Evolutionary conservation across 1,139 yeast species (phyloP).

Genomic region (Trichomonascaceae sp.): DNA sequence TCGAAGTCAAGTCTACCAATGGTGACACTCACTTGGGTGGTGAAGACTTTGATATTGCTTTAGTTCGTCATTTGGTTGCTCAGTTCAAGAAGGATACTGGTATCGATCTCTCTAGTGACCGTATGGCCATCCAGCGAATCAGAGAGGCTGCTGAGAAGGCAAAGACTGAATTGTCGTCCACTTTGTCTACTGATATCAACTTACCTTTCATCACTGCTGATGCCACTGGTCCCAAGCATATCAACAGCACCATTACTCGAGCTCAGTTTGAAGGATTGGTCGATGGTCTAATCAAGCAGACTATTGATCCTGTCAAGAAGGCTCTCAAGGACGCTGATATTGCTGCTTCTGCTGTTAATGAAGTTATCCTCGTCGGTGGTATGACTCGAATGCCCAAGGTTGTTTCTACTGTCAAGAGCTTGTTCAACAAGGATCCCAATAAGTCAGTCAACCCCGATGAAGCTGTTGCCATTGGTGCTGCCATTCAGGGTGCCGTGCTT

Average conservation of each 20-base stretch:
- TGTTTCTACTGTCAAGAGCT: constrained; percentile 85
- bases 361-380: constrained; percentile 98
- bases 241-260: constrained; percentile 88
- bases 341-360: constrained; percentile 79
- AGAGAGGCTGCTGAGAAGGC: constrained; percentile 99
- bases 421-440: constrained; percentile 94
- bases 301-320: constrained; percentile 96
- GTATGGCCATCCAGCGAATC: constrained; percentile 99
- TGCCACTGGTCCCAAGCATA: constrained; percentile 97
- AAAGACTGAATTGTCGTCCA: constrained; percentile 94
- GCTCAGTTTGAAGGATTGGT: constrained; percentile 89
- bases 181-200: constrained; percentile 89
- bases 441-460: constrained; percentile 99
- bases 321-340: constrained; percentile 95
- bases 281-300: constrained; percentile 85
- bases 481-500: constrained; percentile 98
- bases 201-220: constrained; percentile 94
- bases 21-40: constrained; percentile 92
- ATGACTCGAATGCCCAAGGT: constrained; percentile 99
- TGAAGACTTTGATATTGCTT: constrained; percentile 74
- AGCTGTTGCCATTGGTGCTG: constrained; percentile 99
- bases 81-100: constrained; percentile 91
- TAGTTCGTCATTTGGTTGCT: constrained; percentile 85
- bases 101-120: constrained; percentile 80
- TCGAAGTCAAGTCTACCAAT: constrained; percentile 81